Evolutionary conservation across 148 eudicot species (phyloP).

Genomic region (Diospyros kaki): DNA sequence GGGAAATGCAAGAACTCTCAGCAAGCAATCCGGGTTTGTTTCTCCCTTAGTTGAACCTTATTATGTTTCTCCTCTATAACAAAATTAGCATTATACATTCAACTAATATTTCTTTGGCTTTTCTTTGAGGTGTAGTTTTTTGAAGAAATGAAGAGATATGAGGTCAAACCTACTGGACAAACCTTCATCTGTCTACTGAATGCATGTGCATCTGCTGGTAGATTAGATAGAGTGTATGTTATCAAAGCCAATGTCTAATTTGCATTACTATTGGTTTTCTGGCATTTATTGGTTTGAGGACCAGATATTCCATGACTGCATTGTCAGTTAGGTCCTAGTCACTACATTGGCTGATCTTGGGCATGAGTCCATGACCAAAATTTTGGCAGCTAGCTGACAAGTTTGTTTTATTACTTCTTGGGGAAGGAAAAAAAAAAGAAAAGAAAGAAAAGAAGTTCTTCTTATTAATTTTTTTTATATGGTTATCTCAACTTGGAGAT

Average conservation of each 20-base stretch:
- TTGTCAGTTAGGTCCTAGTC: constrained; percentile 2
- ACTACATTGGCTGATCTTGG: too few relatives aligned
- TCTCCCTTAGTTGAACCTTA: constrained; percentile 1
- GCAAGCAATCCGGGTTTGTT: constrained; percentile 63
- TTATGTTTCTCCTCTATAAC: background rate
- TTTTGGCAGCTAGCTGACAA: background rate
- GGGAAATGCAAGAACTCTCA: constrained; percentile 76
- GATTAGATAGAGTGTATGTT: constrained; percentile 83
- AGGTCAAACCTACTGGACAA: constrained; percentile 90
- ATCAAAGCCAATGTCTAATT: constrained; percentile 11
- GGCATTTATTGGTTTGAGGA: background rate
- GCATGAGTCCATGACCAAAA: background rate
- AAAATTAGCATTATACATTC: background rate
- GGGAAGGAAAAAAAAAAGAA: too few relatives aligned
- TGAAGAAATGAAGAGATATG: constrained; percentile 92
- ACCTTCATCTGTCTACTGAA: constrained; percentile 86
- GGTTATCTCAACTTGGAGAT: background rate
- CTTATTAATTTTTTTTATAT: too few relatives aligned
- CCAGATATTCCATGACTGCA: background rate
- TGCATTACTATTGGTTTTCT: background rate
- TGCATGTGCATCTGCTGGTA: constrained; percentile 83
- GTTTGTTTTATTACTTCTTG: background rate
- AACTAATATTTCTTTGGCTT: constrained; percentile 6
- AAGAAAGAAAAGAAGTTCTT: too few relatives aligned
- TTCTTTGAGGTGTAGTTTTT: constrained; percentile 50